Conservation (phyloP, 306 rosid genomes). For the Dryas alaskensis region DNA sequence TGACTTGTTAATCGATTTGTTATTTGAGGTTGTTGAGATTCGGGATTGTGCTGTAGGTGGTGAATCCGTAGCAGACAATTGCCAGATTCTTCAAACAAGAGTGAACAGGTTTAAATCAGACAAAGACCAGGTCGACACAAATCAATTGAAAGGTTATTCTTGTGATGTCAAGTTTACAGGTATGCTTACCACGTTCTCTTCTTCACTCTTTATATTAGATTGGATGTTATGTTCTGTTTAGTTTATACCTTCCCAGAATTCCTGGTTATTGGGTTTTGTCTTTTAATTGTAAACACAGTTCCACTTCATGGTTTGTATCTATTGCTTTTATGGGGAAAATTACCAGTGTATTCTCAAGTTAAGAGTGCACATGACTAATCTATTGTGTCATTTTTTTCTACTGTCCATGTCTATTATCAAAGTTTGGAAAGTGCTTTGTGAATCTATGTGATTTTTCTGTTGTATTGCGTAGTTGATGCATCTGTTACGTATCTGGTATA, state of each 20-base stretch:
- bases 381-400: neutral
- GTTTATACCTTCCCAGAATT: neutral
- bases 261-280: neutral
- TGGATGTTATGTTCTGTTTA: neutral
- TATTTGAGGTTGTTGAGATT: slow-evolving; percentile 4
- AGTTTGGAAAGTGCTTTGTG: neutral
- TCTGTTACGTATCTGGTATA: too few species aligned
- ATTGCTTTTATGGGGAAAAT: neutral
- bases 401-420: neutral
- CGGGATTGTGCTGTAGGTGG: slow-evolving; percentile 59
- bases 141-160: slow-evolving; percentile 52
- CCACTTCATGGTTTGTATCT: neutral
- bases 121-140: slow-evolving; percentile 58
- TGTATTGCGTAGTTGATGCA: too few species aligned
- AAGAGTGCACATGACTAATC: neutral
- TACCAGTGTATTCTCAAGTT: neutral
- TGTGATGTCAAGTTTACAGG: slow-evolving; percentile 75
- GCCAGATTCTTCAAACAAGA: slow-evolving; percentile 94
- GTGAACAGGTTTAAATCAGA: slow-evolving; percentile 82
- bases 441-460: neutral
- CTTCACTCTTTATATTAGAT: neutral
- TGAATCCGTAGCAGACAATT: slow-evolving; percentile 73
- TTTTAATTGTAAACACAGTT: neutral
- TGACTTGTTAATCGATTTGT: neutral
- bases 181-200: slow-evolving; percentile 20